Evolutionary conservation across 1,284 basidiomycete genomes (phyloP).

Genomic region (Peniophora sp.): DNA sequence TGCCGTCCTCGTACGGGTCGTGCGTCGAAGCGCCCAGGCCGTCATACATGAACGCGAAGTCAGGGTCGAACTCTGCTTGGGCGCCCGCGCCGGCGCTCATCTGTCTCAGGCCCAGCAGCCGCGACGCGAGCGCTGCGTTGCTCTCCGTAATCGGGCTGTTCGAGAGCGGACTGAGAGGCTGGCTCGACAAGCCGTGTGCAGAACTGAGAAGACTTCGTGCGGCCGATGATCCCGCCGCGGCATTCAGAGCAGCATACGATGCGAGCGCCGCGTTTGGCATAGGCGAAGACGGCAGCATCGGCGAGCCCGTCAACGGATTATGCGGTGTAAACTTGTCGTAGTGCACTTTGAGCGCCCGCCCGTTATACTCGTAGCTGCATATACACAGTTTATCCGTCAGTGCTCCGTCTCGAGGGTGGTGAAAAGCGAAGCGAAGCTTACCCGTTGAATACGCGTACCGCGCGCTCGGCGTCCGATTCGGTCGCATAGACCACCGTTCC

Average conservation of each 20-base stretch:
- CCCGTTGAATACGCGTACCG: slow-evolving; percentile 84
- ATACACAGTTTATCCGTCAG: too few relatives aligned
- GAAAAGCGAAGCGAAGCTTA: slow-evolving; percentile 27
- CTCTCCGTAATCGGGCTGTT: neutral
- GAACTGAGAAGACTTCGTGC: neutral
- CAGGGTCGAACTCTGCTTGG: neutral
- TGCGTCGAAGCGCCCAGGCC: neutral
- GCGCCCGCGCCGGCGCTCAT: neutral
- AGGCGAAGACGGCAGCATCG: slow-evolving; percentile 21
- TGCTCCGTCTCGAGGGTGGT: slow-evolving; percentile 1
- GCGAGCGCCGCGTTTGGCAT: slow-evolving; percentile 2
- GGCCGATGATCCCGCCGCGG: neutral
- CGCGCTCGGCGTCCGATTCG: slow-evolving; percentile 80
- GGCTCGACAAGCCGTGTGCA: neutral
- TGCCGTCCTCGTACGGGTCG: neutral
- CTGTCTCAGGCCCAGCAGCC: neutral
- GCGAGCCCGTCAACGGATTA: slow-evolving; percentile 24
- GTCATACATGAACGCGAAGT: neutral
- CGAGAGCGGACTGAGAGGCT: neutral
- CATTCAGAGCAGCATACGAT: slow-evolving; percentile 2
- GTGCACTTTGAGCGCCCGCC: slow-evolving; percentile 78
- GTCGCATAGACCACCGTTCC: slow-evolving; percentile 83
- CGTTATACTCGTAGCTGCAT: slow-evolving; percentile 80
- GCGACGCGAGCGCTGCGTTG: neutral
- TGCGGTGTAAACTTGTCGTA: slow-evolving; percentile 70